A percentile compares a stretch with the other conserved stretches of the same genome.
These are phyloP conservation scores for Salix caprea DNA, from an alignment of 345 rosid genomes.

Conservation along the genomic window DNA sequence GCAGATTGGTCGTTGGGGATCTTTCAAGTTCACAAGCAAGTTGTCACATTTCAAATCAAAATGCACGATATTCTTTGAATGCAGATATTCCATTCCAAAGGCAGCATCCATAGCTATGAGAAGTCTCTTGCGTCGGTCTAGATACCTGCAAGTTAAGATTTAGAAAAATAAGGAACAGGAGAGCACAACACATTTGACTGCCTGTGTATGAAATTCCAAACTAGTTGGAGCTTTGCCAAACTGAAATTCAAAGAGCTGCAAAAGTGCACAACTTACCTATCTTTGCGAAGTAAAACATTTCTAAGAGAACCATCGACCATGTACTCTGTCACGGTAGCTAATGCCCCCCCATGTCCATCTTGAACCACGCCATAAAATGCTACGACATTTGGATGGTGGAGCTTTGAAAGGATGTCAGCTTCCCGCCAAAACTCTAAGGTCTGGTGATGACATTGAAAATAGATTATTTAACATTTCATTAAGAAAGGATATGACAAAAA, in stretches of 20 bases:
- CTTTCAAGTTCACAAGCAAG: slow-evolving; percentile 94
- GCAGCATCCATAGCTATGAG: slow-evolving; percentile 99
- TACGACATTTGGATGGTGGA: slow-evolving; percentile 94
- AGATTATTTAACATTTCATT: slow-evolving; percentile 4
- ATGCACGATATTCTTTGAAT: slow-evolving; percentile 94
- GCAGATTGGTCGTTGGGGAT: slow-evolving; percentile 89
- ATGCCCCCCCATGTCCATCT: slow-evolving; percentile 78
- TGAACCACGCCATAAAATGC: slow-evolving; percentile 97
- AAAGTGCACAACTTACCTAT: slow-evolving; percentile 49
- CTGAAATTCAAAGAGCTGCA: slow-evolving; percentile 10
- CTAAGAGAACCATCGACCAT: slow-evolving; percentile 97
- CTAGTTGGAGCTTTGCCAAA: slow-evolving; percentile 9
- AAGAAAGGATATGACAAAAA: neutral
- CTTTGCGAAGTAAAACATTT: slow-evolving; percentile 80
- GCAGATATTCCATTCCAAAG: slow-evolving; percentile 97
- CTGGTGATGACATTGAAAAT: slow-evolving; percentile 27
- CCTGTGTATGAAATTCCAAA: neutral
- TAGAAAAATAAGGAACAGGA: slow-evolving; percentile 2
- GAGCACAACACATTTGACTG: slow-evolving; percentile 1
- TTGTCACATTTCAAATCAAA: slow-evolving; percentile 97
- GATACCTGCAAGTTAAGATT: slow-evolving; percentile 47
- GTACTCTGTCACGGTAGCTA: slow-evolving; percentile 86
- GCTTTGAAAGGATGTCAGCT: slow-evolving; percentile 86
- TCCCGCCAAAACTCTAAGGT: slow-evolving; percentile 82
- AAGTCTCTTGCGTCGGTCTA: slow-evolving; percentile 87